A percentile compares a stretch with the other conserved stretches of the same genome.
phyloP scores from a whole-genome alignment of 768 basidiomycete species.

The Cystobasidium ongulense region DNA sequence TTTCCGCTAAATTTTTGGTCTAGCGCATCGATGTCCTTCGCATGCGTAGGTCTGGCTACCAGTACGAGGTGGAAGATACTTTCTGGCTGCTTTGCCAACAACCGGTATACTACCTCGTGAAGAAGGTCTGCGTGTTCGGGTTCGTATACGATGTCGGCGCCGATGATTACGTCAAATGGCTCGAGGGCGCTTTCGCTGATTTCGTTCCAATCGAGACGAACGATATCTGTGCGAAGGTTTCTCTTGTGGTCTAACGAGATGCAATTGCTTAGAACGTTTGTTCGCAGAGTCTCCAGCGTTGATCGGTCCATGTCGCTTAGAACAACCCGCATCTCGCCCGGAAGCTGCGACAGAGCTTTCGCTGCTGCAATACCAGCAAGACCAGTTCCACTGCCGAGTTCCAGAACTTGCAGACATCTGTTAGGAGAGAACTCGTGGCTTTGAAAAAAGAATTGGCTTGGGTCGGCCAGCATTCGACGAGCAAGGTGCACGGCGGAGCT shows the following conservation, averaged over 20 bases:
- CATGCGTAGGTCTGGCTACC: background rate
- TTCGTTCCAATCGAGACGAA: background rate
- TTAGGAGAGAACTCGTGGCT: background rate
- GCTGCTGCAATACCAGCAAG: constrained; percentile 19
- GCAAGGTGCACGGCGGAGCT: constrained; percentile 6
- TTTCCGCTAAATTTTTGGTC: background rate
- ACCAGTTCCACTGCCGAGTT: constrained; percentile 27
- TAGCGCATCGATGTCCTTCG: background rate
- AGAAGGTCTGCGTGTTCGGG: constrained; percentile 5
- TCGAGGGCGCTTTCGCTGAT: background rate
- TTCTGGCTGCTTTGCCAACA: background rate
- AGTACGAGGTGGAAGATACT: constrained; percentile 14
- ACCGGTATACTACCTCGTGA: background rate
- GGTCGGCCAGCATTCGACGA: background rate
- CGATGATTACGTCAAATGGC: constrained; percentile 8
- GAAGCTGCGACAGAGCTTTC: background rate
- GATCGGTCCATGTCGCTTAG: constrained; percentile 9
- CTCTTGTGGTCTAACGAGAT: background rate
- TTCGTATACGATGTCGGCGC: constrained; percentile 29
- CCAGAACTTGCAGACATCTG: background rate
- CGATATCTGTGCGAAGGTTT: background rate
- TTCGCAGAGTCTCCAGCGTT: background rate
- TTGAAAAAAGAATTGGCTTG: background rate
- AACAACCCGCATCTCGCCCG: background rate
- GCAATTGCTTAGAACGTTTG: background rate